Percentiles rank a stretch among this genome's conserved stretches.
Conservation (phyloP, 2,329 filamentous ascomycete genomes). For the Talaromyces sp. region DNA sequence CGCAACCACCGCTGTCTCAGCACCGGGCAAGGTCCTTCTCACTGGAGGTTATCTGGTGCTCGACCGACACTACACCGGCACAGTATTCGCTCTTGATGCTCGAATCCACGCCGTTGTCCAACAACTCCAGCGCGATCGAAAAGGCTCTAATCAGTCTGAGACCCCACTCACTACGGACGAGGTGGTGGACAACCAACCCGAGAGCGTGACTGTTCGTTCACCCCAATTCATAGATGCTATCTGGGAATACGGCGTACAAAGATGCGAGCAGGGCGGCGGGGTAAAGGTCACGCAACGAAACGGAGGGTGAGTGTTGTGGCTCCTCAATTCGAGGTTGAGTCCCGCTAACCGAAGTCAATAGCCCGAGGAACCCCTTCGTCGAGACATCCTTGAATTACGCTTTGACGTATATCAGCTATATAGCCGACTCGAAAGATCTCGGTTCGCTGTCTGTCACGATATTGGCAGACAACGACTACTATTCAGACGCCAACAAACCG, state of each 20-base stretch:
- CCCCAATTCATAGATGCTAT: conserved; percentile 84
- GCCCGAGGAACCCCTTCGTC: conserved; percentile 75
- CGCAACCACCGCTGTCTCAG: conserved; percentile 63
- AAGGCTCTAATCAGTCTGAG: conserved; percentile 4
- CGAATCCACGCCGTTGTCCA: conserved; percentile 60
- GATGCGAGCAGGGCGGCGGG: conserved; percentile 68
- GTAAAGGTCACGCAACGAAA: conserved; percentile 68
- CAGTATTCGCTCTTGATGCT: conserved; percentile 62
- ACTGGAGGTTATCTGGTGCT: conserved; percentile 94
- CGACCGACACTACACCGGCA: conserved; percentile 76
- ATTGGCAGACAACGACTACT: conserved; percentile 94
- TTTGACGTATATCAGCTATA: conserved; percentile 68
- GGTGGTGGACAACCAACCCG: conserved; percentile 53
- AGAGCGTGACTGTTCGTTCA: conserved; percentile 79
- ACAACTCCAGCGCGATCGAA: conserved; percentile 43
- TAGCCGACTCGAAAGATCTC: conserved; percentile 53
- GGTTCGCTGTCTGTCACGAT: conserved; percentile 73
- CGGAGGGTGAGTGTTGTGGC: conserved; percentile 31
- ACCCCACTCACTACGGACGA: conserved; percentile 36
- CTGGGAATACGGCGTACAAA: conserved; percentile 81
- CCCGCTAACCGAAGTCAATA: conserved; percentile 25
- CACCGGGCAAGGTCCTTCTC: conserved; percentile 92
- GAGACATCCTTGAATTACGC: conserved; percentile 86
- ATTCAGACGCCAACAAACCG: conserved; percentile 63
- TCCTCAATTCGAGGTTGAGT: neutral